These are phyloP conservation scores for Brettanomyces anomalus DNA, from an alignment of 805 yeast genomes.

Conservation along the genomic window DNA sequence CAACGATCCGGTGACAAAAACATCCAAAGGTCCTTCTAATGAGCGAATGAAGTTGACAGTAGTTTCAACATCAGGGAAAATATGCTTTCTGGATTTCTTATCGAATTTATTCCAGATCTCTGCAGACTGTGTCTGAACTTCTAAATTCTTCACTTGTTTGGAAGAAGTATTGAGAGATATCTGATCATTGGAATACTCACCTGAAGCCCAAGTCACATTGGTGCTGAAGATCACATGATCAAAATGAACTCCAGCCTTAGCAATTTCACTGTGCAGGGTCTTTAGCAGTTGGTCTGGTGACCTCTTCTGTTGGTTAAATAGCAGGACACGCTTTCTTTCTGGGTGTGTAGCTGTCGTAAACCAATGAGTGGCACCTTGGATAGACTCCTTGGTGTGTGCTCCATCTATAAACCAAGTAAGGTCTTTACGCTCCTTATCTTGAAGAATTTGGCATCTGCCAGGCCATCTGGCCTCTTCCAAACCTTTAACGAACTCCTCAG, in stretches of 20 bases:
- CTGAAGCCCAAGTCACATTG: constrained; percentile 84
- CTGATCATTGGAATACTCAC: constrained; percentile 71
- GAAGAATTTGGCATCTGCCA: constrained; percentile 83
- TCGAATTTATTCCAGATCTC: constrained; percentile 58
- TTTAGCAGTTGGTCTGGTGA: constrained; percentile 63
- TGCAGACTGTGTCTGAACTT: constrained; percentile 70
- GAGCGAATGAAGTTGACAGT: constrained; percentile 48
- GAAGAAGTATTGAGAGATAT: constrained; percentile 78
- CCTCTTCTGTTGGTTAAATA: constrained; percentile 93
- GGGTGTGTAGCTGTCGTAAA: constrained; percentile 32
- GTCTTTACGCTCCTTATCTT: constrained; percentile 28
- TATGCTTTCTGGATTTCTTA: constrained; percentile 30
- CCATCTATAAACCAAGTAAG: constrained; percentile 89
- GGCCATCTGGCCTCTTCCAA: constrained; percentile 73
- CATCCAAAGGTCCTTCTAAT: constrained; percentile 47
- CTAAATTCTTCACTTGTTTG: constrained; percentile 68
- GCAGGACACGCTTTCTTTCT: constrained; percentile 36
- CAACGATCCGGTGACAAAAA: constrained; percentile 88
- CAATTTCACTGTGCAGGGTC: constrained; percentile 37
- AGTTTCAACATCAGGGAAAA: constrained; percentile 69
- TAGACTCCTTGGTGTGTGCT: constrained; percentile 88
- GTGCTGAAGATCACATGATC: constrained; percentile 82
- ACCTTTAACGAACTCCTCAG: constrained; percentile 47
- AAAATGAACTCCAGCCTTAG: constrained; percentile 35
- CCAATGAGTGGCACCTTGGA: constrained; percentile 80